Conservation (phyloP, 371 early-diverging fungal species). For the Actinomortierella wolfii region DNA sequence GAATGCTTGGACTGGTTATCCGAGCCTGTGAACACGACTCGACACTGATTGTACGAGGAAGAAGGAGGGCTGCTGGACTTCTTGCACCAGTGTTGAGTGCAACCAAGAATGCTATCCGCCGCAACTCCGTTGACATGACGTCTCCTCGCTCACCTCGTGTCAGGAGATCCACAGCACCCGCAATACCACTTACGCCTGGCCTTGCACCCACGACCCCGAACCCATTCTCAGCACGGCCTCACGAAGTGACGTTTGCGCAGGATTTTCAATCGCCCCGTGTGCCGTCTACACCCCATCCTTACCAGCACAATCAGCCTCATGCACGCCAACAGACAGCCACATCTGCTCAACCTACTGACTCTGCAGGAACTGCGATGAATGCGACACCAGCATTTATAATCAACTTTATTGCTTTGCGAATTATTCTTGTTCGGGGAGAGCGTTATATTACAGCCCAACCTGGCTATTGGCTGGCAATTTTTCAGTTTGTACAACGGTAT, state of each 20-base stretch:
- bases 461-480: conserved; percentile 43
- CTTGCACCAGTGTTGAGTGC: conserved; percentile 50
- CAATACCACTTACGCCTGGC: too few species aligned
- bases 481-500: conserved; percentile 51
- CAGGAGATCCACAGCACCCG: too few species aligned
- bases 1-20: conserved; percentile 25
- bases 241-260: too few species aligned
- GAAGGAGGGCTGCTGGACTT: conserved; percentile 50
- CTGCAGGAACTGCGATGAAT: conserved; percentile 17
- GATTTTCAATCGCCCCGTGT: too few species aligned
- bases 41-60: conserved; percentile 48
- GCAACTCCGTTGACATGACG: too few species aligned
- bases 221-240: too few species aligned
- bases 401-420: conserved; percentile 59
- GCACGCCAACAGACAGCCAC: background rate
- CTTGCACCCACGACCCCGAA: too few species aligned
- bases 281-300: too few species aligned
- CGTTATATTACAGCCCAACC: conserved; percentile 30
- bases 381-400: conserved; percentile 38
- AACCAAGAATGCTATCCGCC: conserved; percentile 38
- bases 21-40: conserved; percentile 52
- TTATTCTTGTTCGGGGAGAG: conserved; percentile 59
- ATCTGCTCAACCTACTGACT: background rate
- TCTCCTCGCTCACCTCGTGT: too few species aligned
- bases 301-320: too few species aligned